Evolutionary conservation across 805 yeast species (phyloP).

Genomic region (Yamadazyma ubonensis): DNA sequence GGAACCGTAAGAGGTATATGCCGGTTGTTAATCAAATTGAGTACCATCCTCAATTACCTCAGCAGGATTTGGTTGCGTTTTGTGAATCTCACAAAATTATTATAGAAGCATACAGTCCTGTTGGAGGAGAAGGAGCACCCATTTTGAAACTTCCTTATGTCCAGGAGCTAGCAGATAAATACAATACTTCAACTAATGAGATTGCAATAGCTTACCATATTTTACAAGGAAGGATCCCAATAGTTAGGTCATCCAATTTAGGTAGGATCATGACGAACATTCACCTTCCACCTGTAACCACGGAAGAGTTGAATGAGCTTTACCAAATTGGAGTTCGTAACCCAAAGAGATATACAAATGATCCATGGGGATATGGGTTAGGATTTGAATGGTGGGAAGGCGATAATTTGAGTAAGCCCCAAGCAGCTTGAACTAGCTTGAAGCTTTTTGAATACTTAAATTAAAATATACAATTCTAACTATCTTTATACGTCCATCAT

Average conservation of each 20-base stretch:
- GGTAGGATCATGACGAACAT: slow-evolving; percentile 52
- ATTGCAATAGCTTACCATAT: slow-evolving; percentile 62
- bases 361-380: slow-evolving; percentile 37
- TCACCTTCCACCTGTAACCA: slow-evolving; percentile 32
- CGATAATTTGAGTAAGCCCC: slow-evolving; percentile 26
- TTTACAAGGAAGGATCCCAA: slow-evolving; percentile 55
- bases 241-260: slow-evolving; percentile 73
- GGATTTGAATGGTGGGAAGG: slow-evolving; percentile 40
- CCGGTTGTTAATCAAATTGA: slow-evolving; percentile 39
- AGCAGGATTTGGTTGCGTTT: slow-evolving; percentile 40
- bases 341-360: slow-evolving; percentile 32
- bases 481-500: background rate
- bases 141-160: slow-evolving; percentile 52
- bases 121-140: slow-evolving; percentile 68
- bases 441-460: no score
- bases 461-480: background rate
- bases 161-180: slow-evolving; percentile 53
- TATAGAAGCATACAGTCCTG: slow-evolving; percentile 58
- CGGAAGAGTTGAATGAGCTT: slow-evolving; percentile 34
- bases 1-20: slow-evolving; percentile 19
- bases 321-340: slow-evolving; percentile 29
- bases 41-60: slow-evolving; percentile 37
- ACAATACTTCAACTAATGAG: slow-evolving; percentile 52
- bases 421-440: slow-evolving; percentile 1
- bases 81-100: slow-evolving; percentile 36